Base-by-base conservation (phyloP, 164 flowering plant genomes). In the Cinnamomum chago region DNA sequence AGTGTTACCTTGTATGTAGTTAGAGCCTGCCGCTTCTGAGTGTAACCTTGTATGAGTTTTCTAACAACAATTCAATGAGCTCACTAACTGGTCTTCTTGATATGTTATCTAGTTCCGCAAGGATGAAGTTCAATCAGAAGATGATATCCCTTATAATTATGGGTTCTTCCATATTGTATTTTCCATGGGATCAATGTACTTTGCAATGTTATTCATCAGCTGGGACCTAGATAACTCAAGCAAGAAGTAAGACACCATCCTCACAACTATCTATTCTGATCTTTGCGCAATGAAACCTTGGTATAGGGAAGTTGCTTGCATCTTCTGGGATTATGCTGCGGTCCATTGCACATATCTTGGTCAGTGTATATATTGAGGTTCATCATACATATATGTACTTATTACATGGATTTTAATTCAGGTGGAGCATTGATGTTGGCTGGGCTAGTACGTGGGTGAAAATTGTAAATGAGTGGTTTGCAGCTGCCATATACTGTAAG, bases 391-490 rank as follows among this genome's bases (percentile, higher is more conserved):
- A 3, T 40, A n/a, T 40, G 18, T 47, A 30, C 35, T 30, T 30
- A 30, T 30, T 58, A n/a, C 70, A 67, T 70, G 23, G 62, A 25
- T 60, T 40, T 73, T 74, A 65, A 24, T 74, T 27, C 82, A 95
- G 98, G 80, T 95, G 97, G 98, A 91, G 92, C 83, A 91, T 95
- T 58, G 98, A 95, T 76, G 90, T 90, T 74, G 97, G 98, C 5
- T 95, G 97, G 97, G 86, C 97, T 47, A 95, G 97, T 75, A 92
- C 98, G 24, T 95, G 98, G 98, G 94, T 95, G 72, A 95, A 91
- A 80, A 90, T 93, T 15, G 79, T 95, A 65, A 95, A 95, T 58
- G 94, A 92, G 82, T 92, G 97, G 97, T 85, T 95, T 72, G 98
- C 98, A 67, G 97, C 92, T 28, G 78, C 87, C 33, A 83, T 92